Evolutionary conservation across 108 stramenopile genomes (phyloP).

Genomic region (Poteriospumella lacustris): DNA sequence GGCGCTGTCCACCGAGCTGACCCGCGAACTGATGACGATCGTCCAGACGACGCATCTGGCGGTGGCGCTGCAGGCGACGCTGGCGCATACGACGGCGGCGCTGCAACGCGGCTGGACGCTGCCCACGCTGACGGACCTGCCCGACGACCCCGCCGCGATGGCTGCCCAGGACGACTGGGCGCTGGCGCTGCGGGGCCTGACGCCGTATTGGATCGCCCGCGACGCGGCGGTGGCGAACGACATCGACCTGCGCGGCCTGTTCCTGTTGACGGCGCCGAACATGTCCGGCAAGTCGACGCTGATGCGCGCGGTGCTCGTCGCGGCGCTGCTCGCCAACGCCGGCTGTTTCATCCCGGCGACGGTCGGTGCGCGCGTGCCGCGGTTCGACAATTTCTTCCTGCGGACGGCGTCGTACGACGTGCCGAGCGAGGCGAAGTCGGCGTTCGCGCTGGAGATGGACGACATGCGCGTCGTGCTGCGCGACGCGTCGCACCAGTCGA

Average conservation of each 20-base stretch:
- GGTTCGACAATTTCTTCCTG: slow-evolving; percentile 80
- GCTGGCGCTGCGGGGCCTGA: slow-evolving; percentile 48
- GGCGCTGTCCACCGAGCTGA: not conserved
- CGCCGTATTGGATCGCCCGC: slow-evolving; percentile 47
- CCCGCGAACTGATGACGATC: not conserved
- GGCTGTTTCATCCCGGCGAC: slow-evolving; percentile 1
- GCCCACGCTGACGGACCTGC: slow-evolving; percentile 23
- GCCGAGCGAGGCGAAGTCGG: slow-evolving; percentile 77
- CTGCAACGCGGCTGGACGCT: slow-evolving; percentile 34
- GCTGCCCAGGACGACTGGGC: no score
- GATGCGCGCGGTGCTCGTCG: slow-evolving; percentile 81
- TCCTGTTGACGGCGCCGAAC: slow-evolving; percentile 90
- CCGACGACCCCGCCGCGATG: no score
- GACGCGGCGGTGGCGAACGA: slow-evolving; percentile 38
- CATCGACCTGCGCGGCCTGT: slow-evolving; percentile 47
- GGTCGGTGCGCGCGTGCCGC: slow-evolving; percentile 42
- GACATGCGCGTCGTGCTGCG: slow-evolving; percentile 79
- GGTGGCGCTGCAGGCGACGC: slow-evolving; percentile 39
- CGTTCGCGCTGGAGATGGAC: slow-evolving; percentile 93
- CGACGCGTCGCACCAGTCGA: slow-evolving; percentile 63
- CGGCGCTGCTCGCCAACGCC: slow-evolving; percentile 66
- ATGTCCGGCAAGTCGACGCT: slow-evolving; percentile 89
- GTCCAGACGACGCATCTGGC: not conserved
- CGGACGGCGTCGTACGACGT: slow-evolving; percentile 81
- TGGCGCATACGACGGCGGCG: slow-evolving; percentile 36